Conservation (phyloP, 306 rosid species). For the Malus domestica region ASM211411v1 NC_041805.1:28340001-28340500, state of each 20-base stretch:
- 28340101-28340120: constrained; percentile 37
- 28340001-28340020: constrained; percentile 16
- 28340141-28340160: constrained; percentile 23
- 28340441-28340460: background rate
- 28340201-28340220: constrained; percentile 39
- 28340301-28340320: background rate
- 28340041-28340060: constrained; percentile 52
- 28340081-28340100: constrained; percentile 25
- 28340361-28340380: background rate
- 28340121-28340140: constrained; percentile 44
- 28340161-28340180: constrained; percentile 47
- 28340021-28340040: constrained; percentile 33
- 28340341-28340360: background rate
- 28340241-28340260: constrained; percentile 25
- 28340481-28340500: background rate
- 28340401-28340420: background rate
- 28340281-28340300: background rate
- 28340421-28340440: background rate
- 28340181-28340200: constrained; percentile 39
- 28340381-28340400: background rate
- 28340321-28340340: too few relatives aligned
- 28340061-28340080: constrained; percentile 64
- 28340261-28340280: background rate
- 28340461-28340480: background rate
- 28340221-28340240: constrained; percentile 52